Evolutionary conservation across 441 rosid genomes (phyloP).

Genomic region (Populus hybrid): DNA sequence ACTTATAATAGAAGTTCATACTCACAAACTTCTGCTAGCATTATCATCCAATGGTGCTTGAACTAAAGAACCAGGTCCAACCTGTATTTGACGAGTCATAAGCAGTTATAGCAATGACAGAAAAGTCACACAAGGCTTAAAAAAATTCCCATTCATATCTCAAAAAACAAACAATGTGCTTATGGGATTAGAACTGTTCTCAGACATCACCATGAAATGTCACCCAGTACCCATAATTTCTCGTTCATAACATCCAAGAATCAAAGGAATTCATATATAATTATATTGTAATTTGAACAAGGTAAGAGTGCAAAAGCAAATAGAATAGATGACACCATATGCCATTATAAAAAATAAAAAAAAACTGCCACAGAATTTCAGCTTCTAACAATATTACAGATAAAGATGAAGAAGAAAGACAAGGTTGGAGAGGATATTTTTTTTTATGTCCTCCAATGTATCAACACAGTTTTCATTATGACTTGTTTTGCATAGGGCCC

Average conservation of each 20-base stretch:
- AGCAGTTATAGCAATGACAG: not conserved
- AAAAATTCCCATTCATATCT: not conserved
- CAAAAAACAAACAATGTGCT: not conserved
- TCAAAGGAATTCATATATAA: not conserved
- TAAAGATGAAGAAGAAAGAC: not conserved
- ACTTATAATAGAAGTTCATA: slow-evolving; percentile 31
- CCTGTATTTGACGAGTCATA: slow-evolving; percentile 41
- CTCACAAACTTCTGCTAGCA: slow-evolving; percentile 82
- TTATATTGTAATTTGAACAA: not conserved
- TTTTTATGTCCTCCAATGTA: not conserved
- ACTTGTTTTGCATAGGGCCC: not conserved
- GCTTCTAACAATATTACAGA: not conserved
- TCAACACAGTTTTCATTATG: not conserved
- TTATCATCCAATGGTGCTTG: slow-evolving; percentile 87
- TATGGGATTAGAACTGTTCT: not conserved
- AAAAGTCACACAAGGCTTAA: not conserved
- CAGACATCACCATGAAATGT: not conserved
- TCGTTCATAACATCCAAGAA: not conserved
- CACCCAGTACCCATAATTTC: not conserved
- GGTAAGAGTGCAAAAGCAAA: not conserved
- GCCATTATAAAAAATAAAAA: not conserved
- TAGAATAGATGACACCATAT: not conserved
- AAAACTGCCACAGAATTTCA: not conserved
- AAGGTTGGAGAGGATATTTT: not conserved
- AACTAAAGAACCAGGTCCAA: slow-evolving; percentile 86